These are phyloP conservation scores for Paraconiothyrium brasiliense DNA, from an alignment of 2,329 filamentous ascomycete species.

Conservation along the genomic window DNA sequence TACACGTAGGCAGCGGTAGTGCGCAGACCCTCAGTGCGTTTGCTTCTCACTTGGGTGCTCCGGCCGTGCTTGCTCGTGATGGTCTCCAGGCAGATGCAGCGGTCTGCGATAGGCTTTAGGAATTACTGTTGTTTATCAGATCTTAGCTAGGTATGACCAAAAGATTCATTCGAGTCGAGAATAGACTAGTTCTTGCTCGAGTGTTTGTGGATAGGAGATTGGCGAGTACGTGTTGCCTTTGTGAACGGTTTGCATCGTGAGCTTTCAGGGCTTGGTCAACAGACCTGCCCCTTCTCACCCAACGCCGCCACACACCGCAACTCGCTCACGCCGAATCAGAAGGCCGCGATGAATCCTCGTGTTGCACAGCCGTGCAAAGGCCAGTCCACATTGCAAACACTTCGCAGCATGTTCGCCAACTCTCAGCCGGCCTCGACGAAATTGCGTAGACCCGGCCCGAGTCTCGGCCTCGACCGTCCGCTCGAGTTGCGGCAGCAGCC, in stretches of 20 bases:
- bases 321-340: conserved; percentile 1
- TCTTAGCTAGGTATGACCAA: conserved; percentile 32
- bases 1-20: conserved; percentile 11
- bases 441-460: neutral
- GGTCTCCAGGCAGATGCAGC: conserved; percentile 25
- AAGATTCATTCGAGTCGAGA: conserved; percentile 9
- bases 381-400: neutral
- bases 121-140: conserved; percentile 37
- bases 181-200: conserved; percentile 7
- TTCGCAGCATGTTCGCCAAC: conserved; percentile 3
- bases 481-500: neutral
- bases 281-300: conserved; percentile 7
- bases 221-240: conserved; percentile 1
- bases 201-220: neutral
- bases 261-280: conserved; percentile 2
- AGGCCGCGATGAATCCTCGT: neutral
- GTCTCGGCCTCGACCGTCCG: neutral
- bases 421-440: neutral
- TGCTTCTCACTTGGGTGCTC: conserved; percentile 16
- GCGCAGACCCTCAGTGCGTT: conserved; percentile 17
- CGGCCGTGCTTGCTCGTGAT: conserved; percentile 26
- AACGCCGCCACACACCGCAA: conserved; percentile 1
- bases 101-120: conserved; percentile 31
- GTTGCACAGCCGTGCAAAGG: neutral
- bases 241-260: conserved; percentile 1